Evolutionary conservation across 768 basidiomycete genomes (phyloP).

Genomic region (Pulveroboletus sp.): DNA sequence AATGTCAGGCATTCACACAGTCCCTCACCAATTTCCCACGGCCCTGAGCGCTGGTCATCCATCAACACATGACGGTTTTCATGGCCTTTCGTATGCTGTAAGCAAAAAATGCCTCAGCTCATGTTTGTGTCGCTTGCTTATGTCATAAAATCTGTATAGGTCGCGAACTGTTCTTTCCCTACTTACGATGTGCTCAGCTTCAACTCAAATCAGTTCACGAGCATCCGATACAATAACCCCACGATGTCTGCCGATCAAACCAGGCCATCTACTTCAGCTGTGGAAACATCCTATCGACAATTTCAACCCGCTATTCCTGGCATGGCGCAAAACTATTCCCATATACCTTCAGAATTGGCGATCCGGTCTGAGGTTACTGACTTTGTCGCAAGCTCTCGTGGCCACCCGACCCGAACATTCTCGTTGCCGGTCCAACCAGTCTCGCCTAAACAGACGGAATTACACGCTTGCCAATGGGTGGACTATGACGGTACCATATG

Average conservation of each 20-base stretch:
- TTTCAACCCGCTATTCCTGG: too few species aligned
- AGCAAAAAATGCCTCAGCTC: not conserved
- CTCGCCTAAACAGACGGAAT: not conserved
- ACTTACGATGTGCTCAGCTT: too few species aligned
- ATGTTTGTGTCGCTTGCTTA: not conserved
- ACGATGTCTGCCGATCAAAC: not conserved
- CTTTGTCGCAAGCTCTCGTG: not conserved
- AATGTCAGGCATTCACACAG: not conserved
- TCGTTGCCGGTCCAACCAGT: not conserved
- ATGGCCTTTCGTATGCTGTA: not conserved
- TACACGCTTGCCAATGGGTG: slow-evolving; percentile 9
- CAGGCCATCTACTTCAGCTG: not conserved
- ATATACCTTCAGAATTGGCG: not conserved
- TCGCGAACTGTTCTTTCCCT: not conserved
- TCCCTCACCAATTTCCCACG: too few species aligned
- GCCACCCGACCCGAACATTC: not conserved
- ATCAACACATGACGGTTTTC: too few species aligned
- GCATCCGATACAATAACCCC: not conserved
- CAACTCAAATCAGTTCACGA: not conserved
- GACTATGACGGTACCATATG: slow-evolving; percentile 3
- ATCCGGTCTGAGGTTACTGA: not conserved
- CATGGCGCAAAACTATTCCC: not conserved
- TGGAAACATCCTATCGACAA: not conserved
- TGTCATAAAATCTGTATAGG: not conserved
- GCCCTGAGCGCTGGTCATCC: rapidly evolving